Evolutionary conservation across 257 asterid genomes (phyloP).

Genomic region (Mitragyna speciosa): DNA sequence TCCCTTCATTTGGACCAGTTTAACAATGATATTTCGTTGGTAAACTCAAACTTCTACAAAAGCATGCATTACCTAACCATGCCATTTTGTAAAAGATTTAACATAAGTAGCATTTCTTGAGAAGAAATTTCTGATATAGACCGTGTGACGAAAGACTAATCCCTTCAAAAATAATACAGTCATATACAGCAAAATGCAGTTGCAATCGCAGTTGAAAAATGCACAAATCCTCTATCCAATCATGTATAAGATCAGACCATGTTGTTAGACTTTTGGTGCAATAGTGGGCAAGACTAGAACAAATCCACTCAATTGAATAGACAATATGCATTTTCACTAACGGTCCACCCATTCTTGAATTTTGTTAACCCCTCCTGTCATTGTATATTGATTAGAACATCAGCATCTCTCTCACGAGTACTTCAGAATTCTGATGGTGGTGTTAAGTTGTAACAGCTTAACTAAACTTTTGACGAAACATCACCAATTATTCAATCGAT

Average conservation of each 20-base stretch:
- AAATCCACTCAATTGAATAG: background rate
- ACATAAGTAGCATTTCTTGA: background rate
- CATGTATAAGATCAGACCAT: background rate
- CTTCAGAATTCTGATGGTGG: too few species aligned
- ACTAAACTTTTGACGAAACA: background rate
- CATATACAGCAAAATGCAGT: background rate
- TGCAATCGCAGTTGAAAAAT: too few species aligned
- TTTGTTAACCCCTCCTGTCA: background rate
- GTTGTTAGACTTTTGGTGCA: background rate
- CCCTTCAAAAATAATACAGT: background rate
- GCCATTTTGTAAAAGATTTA: background rate
- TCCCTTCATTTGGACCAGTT: background rate
- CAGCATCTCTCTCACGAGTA: too few species aligned
- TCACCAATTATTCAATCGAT: background rate
- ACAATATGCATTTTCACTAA: background rate
- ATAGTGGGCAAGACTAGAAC: background rate
- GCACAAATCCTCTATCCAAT: background rate
- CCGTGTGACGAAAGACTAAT: background rate
- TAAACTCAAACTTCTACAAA: background rate
- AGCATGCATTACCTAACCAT: background rate
- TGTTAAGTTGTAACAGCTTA: conserved; percentile 37
- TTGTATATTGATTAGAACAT: too few species aligned
- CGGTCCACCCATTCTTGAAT: too few species aligned
- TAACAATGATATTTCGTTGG: background rate
- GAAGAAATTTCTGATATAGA: background rate